Conservation (phyloP, 73 alveolate species). For the Blepharisma stoltei region DNA sequence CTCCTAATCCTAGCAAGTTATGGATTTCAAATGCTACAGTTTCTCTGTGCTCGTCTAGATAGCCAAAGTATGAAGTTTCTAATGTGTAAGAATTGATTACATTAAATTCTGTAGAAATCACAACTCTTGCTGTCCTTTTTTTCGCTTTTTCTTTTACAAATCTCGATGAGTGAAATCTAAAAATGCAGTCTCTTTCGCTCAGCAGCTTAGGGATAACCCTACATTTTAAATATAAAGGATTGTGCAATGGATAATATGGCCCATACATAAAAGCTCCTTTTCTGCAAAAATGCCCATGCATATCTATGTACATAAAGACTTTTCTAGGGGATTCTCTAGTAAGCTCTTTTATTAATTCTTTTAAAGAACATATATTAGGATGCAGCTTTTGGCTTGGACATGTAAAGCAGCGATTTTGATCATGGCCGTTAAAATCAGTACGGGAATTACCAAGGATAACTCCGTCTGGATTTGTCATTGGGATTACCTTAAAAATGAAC, state of each 20-base stretch:
- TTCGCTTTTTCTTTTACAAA: constrained; percentile 74
- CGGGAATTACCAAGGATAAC: constrained; percentile 95
- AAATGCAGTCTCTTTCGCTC: constrained; percentile 70
- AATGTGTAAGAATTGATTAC: constrained; percentile 73
- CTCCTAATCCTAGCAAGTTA: neutral
- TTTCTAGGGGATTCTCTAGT: constrained; percentile 22
- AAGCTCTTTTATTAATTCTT: constrained; percentile 69
- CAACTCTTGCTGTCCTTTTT: constrained; percentile 91
- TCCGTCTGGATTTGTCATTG: constrained; percentile 98
- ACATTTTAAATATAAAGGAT: constrained; percentile 50
- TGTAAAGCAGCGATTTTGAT: constrained; percentile 90
- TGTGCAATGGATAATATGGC: constrained; percentile 61
- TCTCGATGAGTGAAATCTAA: constrained; percentile 73
- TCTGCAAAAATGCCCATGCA: constrained; percentile 97
- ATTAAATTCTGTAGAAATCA: constrained; percentile 80
- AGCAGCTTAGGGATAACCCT: constrained; percentile 72
- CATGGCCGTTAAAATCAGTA: constrained; percentile 93
- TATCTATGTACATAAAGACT: constrained; percentile 83
- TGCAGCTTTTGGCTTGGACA: constrained; percentile 89
- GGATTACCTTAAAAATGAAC: constrained; percentile 88
- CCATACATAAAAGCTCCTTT: constrained; percentile 88
- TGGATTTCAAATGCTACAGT: neutral
- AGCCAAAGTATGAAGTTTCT: constrained; percentile 87
- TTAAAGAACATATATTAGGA: constrained; percentile 78
- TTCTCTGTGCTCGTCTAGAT: constrained; percentile 37